These are phyloP conservation scores for Rhododendron griersonianum DNA, from an alignment of 148 eudicot species.

Conservation along the genomic window DNA sequence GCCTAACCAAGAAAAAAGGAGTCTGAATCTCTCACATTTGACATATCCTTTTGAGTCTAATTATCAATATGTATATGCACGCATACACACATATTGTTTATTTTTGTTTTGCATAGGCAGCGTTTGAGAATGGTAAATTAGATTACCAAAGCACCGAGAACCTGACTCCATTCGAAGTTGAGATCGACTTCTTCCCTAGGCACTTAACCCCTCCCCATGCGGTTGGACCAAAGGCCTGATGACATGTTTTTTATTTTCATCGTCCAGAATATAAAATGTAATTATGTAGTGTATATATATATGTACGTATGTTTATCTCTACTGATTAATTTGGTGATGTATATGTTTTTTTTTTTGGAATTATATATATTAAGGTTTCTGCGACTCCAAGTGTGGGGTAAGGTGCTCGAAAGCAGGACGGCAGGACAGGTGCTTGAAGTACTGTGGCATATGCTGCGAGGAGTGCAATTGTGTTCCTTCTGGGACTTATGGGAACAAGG, in stretches of 20 bases:
- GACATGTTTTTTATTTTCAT: not conserved
- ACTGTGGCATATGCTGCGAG: constrained; percentile 39
- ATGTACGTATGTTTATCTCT: not conserved
- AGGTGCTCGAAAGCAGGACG: constrained; percentile 36
- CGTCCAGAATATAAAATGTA: not conserved
- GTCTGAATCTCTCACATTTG: too few relatives aligned
- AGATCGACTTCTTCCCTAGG: too few relatives aligned
- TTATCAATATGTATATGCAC: too few relatives aligned
- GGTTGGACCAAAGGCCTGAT: not conserved
- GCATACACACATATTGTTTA: too few relatives aligned
- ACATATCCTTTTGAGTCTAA: too few relatives aligned
- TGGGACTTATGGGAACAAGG: constrained; percentile 53
- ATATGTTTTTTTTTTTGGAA: not conserved
- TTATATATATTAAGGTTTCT: not conserved
- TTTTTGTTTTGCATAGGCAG: too few relatives aligned
- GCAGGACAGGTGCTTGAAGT: constrained; percentile 31
- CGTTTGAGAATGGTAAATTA: too few relatives aligned
- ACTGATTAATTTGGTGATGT: not conserved
- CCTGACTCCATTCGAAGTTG: too few relatives aligned
- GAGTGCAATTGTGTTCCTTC: constrained; percentile 55
- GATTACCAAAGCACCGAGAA: too few relatives aligned
- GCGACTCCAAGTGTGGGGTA: constrained; percentile 35
- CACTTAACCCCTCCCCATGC: not conserved
- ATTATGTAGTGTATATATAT: not conserved
- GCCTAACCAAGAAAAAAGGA: too few relatives aligned